phyloP scores from a whole-genome alignment of 1,139 yeast species.

The Kodamaea suecica region DNA sequence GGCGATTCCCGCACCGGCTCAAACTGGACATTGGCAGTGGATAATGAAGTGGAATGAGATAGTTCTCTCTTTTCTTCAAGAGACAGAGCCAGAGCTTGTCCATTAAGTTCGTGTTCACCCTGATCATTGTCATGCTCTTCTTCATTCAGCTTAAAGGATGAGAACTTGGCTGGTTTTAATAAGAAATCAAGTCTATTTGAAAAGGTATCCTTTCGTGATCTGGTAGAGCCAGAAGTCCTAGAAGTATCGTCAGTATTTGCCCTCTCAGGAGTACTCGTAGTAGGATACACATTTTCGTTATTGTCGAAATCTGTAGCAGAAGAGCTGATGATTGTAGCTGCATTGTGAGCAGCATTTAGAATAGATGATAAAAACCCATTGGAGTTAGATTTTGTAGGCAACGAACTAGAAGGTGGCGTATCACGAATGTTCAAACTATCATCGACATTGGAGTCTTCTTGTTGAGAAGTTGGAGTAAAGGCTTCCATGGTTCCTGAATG shows the following conservation, averaged over 20 bases:
- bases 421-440: too few species aligned
- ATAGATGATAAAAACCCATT: slow-evolving; percentile 28
- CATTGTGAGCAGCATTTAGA: slow-evolving; percentile 29
- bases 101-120: neutral
- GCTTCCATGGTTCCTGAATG: too few species aligned
- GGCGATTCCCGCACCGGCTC: slow-evolving; percentile 58
- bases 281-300: neutral
- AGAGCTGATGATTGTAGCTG: slow-evolving; percentile 4
- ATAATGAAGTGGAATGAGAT: neutral
- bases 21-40: slow-evolving; percentile 41
- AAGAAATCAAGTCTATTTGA: slow-evolving; percentile 19
- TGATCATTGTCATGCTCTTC: slow-evolving; percentile 2
- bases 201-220: slow-evolving; percentile 13
- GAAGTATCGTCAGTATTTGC: too few species aligned
- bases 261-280: too few species aligned
- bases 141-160: slow-evolving; percentile 9
- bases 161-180: slow-evolving; percentile 17
- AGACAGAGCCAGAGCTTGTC: neutral
- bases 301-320: slow-evolving; percentile 3
- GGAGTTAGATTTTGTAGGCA: slow-evolving; percentile 15
- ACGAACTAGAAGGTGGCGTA: slow-evolving; percentile 3
- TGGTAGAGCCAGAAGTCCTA: neutral
- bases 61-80: slow-evolving; percentile 4
- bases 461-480: too few species aligned
- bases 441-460: too few species aligned